A percentile compares a stretch with the other conserved stretches of the same genome.
Evolutionary conservation across 2,329 filamentous ascomycete genomes (phyloP).

Genomic region (Escovopsis sp.): DNA sequence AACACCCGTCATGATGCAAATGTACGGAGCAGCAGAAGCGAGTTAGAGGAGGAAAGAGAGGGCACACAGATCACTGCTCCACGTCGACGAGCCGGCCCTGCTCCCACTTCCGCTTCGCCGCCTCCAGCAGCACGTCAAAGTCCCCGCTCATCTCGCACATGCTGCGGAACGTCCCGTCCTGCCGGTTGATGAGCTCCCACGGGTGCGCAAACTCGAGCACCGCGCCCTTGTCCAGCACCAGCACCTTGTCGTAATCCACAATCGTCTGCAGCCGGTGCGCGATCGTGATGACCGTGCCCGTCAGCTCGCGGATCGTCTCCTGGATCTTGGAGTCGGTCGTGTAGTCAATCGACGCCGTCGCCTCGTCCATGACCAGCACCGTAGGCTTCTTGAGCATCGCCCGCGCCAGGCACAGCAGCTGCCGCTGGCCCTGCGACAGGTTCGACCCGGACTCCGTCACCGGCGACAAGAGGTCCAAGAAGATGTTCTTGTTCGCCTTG

Average conservation of each 20-base stretch:
- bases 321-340: constrained; percentile 92
- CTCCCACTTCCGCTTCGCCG: constrained; percentile 41
- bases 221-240: constrained; percentile 79
- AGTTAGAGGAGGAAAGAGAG: neutral
- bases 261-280: constrained; percentile 93
- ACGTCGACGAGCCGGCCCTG: constrained; percentile 23
- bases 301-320: constrained; percentile 85
- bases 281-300: constrained; percentile 90
- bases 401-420: constrained; percentile 83
- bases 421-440: constrained; percentile 87
- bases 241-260: constrained; percentile 93
- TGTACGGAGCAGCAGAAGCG: neutral
- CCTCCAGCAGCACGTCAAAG: constrained; percentile 32
- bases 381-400: constrained; percentile 83
- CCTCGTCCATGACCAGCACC: constrained; percentile 98
- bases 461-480: constrained; percentile 69
- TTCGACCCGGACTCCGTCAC: constrained; percentile 89
- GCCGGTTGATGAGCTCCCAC: constrained; percentile 59
- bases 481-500: constrained; percentile 82
- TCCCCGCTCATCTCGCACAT: constrained; percentile 55
- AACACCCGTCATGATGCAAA: neutral
- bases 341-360: constrained; percentile 94
- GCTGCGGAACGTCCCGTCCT: constrained; percentile 46
- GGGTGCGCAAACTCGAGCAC: constrained; percentile 89
- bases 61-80: constrained; percentile 5